A percentile compares a stretch with the other conserved stretches of the same genome.
Conservation (phyloP, 2,329 filamentous ascomycete species). For the Endoconidiophora polonica region DNA sequence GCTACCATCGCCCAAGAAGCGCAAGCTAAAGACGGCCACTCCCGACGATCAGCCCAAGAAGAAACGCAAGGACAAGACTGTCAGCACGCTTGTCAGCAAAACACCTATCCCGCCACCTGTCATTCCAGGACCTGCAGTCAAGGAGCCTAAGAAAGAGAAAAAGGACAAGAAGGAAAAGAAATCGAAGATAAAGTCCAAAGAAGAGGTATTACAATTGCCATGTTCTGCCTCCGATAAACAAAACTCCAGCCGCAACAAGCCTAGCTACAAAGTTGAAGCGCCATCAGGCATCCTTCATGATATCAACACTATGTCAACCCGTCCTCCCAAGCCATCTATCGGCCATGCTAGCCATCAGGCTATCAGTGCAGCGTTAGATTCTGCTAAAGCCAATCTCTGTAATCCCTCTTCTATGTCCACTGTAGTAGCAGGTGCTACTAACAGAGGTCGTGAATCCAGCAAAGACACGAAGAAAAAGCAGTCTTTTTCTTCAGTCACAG, state of each 20-base stretch:
- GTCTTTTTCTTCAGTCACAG: neutral
- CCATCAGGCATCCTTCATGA: no score
- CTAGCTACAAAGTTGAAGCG: no score
- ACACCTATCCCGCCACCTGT: neutral
- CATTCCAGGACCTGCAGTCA: neutral
- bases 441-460: neutral
- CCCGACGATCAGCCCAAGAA: constrained; percentile 11
- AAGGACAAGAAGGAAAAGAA: constrained; percentile 6
- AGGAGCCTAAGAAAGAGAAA: constrained; percentile 11
- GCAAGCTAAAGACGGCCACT: constrained; percentile 6
- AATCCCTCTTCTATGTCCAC: neutral
- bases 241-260: no score
- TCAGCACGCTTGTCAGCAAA: neutral
- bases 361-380: no score
- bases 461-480: neutral
- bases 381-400: neutral
- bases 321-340: neutral
- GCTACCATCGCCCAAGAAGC: constrained; percentile 11
- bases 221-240: no score
- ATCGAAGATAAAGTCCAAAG: constrained; percentile 6
- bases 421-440: neutral
- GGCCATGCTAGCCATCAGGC: no score
- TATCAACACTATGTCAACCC: neutral
- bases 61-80: constrained; percentile 11
- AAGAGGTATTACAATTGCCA: constrained; percentile 7